Conservation (phyloP, 306 rosid species). For the Dalbergia cultrata region DNA sequence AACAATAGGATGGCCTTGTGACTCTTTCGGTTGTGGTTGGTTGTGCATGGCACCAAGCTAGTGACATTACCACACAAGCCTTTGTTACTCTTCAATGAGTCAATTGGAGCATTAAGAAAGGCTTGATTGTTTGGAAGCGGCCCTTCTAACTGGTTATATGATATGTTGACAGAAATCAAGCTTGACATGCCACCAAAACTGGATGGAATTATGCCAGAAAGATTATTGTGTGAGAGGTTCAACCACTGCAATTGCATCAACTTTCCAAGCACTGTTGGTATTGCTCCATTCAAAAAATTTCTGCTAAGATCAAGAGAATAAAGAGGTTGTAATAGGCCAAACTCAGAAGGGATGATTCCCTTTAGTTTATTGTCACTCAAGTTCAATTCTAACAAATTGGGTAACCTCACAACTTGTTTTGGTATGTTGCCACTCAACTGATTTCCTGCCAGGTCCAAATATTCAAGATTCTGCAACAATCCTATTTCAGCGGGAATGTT, state of each 20-base stretch:
- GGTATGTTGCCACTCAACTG: neutral
- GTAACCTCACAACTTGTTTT: neutral
- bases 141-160: constrained; percentile 48
- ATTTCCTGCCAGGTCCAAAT: neutral
- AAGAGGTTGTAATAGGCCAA: constrained; percentile 17
- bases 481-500: neutral
- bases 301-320: constrained; percentile 45
- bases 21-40: neutral
- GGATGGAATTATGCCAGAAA: constrained; percentile 48
- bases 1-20: neutral
- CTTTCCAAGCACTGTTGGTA: constrained; percentile 42
- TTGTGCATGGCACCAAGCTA: constrained; percentile 26
- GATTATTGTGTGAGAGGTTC: constrained; percentile 51
- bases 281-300: constrained; percentile 10
- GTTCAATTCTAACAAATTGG: neutral
- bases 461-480: neutral
- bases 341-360: neutral
- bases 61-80: constrained; percentile 34
- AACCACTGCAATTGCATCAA: constrained; percentile 28
- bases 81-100: constrained; percentile 38
- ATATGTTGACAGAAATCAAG: constrained; percentile 54
- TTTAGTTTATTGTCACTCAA: neutral
- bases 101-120: constrained; percentile 40
- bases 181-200: constrained; percentile 41
- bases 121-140: constrained; percentile 39